Base-by-base conservation (phyloP, 2,329 filamentous ascomycete species). In the Penicillium sp. region DNA sequence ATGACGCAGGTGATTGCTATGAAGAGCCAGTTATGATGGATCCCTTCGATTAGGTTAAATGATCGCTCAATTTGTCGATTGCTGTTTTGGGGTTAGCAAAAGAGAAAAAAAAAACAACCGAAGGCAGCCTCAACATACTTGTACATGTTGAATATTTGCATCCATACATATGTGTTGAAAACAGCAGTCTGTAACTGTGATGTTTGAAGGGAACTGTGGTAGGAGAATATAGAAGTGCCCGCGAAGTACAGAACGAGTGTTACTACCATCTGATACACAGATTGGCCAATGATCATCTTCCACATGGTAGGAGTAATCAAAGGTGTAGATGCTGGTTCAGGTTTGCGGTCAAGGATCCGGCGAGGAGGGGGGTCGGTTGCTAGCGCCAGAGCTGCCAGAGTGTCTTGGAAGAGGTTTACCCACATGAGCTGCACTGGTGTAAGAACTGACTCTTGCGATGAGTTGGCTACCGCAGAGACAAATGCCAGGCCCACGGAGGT, bases 141-240 rank as follows among this genome's bases (percentile, higher is more conserved):
- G 75, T 86, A 82, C 71, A 86, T 81, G 71, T 89, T 89, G 77
- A 89, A 89, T 60, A 89, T 87, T 66, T 89, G 86, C 80, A 89
- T 85, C 86, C 86, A 89, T 2, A 89, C 86, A 65, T 87, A 89
- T 0, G 83, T 85, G 72, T 89, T 89, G 77, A 89, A 89, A 47
- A 89, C 82, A 57, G 88, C 78, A 0, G 86, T 87, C 61, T 84
- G 78, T 35, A 86, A 75, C 63, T 83, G 73, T 23, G 74, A 71
- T 43, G 76, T 72, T 49, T 81, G 65, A 57, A 53, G 70, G 53
- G 17, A 69, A 60, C 48, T 79, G 70, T 63, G 54, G 65, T 84
- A 86, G 45, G 77, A 68, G 17, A 89, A 79, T 36, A 89, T 82
- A 8, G 75, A 69, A 52, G 76, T 75, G 1, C 85, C 86, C 0